These are phyloP conservation scores for Paraconiothyrium sp. DNA, from an alignment of 2,329 filamentous ascomycete species.

Conservation along the genomic window DNA sequence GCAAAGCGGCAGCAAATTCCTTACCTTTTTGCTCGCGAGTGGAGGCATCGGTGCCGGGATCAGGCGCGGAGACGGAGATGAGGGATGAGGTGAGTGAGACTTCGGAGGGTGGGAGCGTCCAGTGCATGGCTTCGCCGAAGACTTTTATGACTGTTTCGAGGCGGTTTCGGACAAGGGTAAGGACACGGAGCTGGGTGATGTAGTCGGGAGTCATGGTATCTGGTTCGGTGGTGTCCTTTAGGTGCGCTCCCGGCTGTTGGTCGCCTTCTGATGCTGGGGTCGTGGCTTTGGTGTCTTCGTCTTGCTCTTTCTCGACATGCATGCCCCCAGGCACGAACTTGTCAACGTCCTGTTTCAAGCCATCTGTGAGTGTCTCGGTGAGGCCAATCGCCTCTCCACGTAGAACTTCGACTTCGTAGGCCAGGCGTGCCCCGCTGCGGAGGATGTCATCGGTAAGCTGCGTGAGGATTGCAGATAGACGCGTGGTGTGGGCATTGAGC, in stretches of 20 bases:
- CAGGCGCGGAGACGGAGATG: constrained; percentile 87
- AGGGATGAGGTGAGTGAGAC: constrained; percentile 84
- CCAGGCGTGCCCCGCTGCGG: constrained; percentile 83
- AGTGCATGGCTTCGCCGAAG: constrained; percentile 96
- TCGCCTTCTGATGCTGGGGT: constrained; percentile 16
- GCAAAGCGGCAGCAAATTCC: constrained; percentile 75
- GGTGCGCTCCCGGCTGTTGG: constrained; percentile 2
- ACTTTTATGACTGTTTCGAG: constrained; percentile 89
- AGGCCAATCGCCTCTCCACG: constrained; percentile 88
- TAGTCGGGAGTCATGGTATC: constrained; percentile 55
- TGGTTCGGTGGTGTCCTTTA: constrained; percentile 5
- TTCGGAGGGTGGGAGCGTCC: constrained; percentile 89
- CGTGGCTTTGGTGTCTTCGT: constrained; percentile 13
- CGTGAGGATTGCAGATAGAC: constrained; percentile 82
- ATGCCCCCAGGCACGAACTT: constrained; percentile 71
- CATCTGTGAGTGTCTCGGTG: constrained; percentile 78
- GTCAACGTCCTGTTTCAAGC: constrained; percentile 74
- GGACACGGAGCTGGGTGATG: constrained; percentile 80
- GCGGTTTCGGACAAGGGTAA: constrained; percentile 83
- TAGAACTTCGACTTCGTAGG: constrained; percentile 93
- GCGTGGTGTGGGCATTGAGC: constrained; percentile 86
- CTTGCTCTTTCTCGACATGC: constrained; percentile 18
- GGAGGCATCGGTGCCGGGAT: constrained; percentile 71
- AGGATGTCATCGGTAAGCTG: constrained; percentile 95
- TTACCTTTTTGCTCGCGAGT: constrained; percentile 88